Base-by-base conservation (phyloP, 495 filamentous ascomycete genomes). In the Penicillium steckii region DNA sequence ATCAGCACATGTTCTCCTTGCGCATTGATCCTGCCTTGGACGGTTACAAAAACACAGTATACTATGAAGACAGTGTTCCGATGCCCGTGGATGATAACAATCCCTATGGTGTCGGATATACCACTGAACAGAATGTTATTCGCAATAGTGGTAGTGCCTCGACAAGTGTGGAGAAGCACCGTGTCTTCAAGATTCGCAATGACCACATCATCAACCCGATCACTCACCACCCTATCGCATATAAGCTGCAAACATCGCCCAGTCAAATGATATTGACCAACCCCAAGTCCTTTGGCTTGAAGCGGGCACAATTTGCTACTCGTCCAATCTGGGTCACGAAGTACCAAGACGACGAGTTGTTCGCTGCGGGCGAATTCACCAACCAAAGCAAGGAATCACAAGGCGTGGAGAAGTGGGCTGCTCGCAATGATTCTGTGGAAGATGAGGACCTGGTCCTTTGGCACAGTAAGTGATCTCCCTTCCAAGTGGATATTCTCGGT, bases 1-100 rank as follows among this genome's bases (percentile, higher is more conserved):
- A 97, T 57, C 92, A 97, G 61, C 92, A 97, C 71, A 85, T 96
- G 65, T 95, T 97, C 73, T 90, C 86, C 4, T 83, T 96, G 4
- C 89, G 92, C 8, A 79, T 97, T 17, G 91, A 97, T 62, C 91
- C 92, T 1, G 81, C 82, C 19, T 66, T 96, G 38, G 91, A 90
- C 50, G 93, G 90, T 2, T 80, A 80, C 56, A 68, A 77, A 32
- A 92, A 92, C 61, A 79, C 84, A 1, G 65, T 91, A 5, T 81
- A 83, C 24, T 85, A 84, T 62, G 85, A 90, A 40, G 89, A 92
- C 61, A 81, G 85, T 6, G 79, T 88, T 37, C 72, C 89, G 0
- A 83, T 91, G 75, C 85, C 88, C 7, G 80, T 87, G 30, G 83
- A 83, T n/a, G 65, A 67, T 1, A 75, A 76, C 6, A 96, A 96